Conservation (phyloP, 2,329 filamentous ascomycete species). For the Alternaria sp. region DNA sequence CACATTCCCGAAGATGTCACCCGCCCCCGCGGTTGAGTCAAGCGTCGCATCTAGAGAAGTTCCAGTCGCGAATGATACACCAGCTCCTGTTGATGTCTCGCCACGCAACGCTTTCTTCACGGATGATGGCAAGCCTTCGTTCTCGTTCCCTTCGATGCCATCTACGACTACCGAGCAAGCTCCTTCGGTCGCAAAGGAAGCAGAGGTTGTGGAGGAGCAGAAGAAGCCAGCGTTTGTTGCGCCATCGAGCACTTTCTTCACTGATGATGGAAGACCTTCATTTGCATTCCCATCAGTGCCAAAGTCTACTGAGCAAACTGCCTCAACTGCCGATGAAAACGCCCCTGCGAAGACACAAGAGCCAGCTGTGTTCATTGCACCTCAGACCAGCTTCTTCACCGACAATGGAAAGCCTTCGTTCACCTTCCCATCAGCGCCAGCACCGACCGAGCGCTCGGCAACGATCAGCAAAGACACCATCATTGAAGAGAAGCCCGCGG, state of each 20-base stretch:
- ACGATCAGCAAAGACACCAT: not conserved
- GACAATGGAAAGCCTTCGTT: constrained; percentile 15
- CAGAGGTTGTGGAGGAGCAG: not conserved
- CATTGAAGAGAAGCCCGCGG: not conserved
- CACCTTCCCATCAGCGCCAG: not conserved
- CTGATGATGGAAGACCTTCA: constrained; percentile 13
- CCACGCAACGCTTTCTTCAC: constrained; percentile 16
- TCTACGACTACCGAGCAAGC: not conserved
- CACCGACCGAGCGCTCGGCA: not conserved
- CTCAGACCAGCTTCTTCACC: constrained; percentile 11
- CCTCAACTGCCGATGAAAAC: not conserved
- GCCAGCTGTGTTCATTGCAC: not conserved
- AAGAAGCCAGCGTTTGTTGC: not conserved
- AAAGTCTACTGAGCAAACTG: not conserved
- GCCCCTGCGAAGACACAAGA: not conserved
- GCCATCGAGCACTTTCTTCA: constrained; percentile 14
- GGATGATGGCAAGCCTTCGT: constrained; percentile 14
- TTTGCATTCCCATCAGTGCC: constrained; percentile 7
- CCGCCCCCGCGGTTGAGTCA: not conserved
- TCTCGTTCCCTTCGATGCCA: constrained; percentile 4
- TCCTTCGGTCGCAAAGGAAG: not conserved
- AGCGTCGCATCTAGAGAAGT: not conserved
- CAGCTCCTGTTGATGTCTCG: not conserved
- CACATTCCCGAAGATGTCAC: not conserved
- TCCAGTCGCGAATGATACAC: not conserved